Evolutionary conservation across 176 grass and related monocot genomes (phyloP).

Genomic region (Oryza rufipogon): DNA sequence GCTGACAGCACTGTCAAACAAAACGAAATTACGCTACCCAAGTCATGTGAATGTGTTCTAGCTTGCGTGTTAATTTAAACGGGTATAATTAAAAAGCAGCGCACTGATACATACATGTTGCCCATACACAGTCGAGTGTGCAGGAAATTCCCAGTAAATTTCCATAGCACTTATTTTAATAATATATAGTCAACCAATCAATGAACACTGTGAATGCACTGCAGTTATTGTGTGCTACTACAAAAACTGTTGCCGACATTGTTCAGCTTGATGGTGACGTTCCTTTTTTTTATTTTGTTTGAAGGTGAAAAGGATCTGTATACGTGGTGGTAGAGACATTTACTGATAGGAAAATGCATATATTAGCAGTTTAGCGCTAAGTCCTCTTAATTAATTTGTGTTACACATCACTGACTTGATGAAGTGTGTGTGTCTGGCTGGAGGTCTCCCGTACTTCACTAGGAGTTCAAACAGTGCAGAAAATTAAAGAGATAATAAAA

Average conservation of each 20-base stretch:
- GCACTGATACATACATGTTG: neutral
- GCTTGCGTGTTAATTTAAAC: too few relatives aligned
- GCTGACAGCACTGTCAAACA: too few relatives aligned
- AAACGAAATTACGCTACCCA: too few relatives aligned
- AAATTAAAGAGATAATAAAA: neutral
- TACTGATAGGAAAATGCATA: neutral
- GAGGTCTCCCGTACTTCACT: neutral
- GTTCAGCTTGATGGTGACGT: constrained; percentile 18
- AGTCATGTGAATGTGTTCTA: too few relatives aligned
- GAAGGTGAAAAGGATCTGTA: neutral
- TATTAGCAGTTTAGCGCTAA: neutral
- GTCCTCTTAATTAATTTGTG: neutral
- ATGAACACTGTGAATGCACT: constrained; percentile 27
- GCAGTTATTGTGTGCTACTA: constrained; percentile 32
- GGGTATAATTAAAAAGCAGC: too few relatives aligned
- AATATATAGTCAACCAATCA: constrained; percentile 2
- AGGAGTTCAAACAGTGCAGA: neutral
- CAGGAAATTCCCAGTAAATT: constrained; percentile 25
- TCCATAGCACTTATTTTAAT: neutral
- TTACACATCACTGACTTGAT: neutral
- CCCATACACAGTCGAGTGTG: neutral
- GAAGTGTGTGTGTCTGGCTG: neutral
- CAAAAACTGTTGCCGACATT: neutral
- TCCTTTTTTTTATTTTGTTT: neutral
- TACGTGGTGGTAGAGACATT: constrained; percentile 20